Conservation (phyloP, 2,329 filamentous ascomycete genomes). For the Paecilomyces sp. region DNA sequence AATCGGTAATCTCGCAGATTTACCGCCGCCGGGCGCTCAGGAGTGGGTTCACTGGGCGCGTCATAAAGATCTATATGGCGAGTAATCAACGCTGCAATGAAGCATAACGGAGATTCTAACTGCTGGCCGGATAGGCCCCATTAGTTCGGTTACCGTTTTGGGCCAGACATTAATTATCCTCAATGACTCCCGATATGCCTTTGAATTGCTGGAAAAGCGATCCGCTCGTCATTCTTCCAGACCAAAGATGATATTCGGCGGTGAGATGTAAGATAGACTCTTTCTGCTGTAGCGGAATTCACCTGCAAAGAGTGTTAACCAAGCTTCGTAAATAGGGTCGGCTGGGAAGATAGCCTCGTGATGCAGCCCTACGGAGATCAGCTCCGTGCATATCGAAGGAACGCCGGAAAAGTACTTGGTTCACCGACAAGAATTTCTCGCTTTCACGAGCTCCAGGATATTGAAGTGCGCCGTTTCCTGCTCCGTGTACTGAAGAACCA, state of each 20-base stretch:
- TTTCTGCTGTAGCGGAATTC: too few relatives aligned
- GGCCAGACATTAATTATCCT: conserved; percentile 25
- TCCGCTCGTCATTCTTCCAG: conserved; percentile 18
- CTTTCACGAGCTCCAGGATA: conserved; percentile 36
- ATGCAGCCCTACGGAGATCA: conserved; percentile 28
- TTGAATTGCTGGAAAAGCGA: conserved; percentile 24
- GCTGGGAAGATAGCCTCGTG: conserved; percentile 30
- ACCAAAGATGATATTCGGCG: conserved; percentile 17
- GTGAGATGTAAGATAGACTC: conserved; percentile 24
- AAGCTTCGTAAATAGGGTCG: conserved; percentile 14
- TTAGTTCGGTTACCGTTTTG: conserved; percentile 26
- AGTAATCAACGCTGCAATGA: background rate
- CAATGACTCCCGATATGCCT: conserved; percentile 19
- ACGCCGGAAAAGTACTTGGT: conserved; percentile 39
- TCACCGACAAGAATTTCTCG: conserved; percentile 30
- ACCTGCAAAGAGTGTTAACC: background rate
- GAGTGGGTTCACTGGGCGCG: conserved; percentile 36
- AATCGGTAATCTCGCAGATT: conserved; percentile 43
- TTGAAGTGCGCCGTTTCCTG: conserved; percentile 38
- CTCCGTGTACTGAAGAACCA: conserved; percentile 36
- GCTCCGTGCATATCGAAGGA: conserved; percentile 37
- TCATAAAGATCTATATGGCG: conserved; percentile 32
- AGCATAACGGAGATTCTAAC: background rate
- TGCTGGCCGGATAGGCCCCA: conserved; percentile 12
- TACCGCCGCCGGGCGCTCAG: conserved; percentile 32